Percentiles rank a stretch among this genome's conserved stretches.
Conservation (phyloP, 495 filamentous ascomycete genomes). For the Sabuloglossum arenarium region DNA sequence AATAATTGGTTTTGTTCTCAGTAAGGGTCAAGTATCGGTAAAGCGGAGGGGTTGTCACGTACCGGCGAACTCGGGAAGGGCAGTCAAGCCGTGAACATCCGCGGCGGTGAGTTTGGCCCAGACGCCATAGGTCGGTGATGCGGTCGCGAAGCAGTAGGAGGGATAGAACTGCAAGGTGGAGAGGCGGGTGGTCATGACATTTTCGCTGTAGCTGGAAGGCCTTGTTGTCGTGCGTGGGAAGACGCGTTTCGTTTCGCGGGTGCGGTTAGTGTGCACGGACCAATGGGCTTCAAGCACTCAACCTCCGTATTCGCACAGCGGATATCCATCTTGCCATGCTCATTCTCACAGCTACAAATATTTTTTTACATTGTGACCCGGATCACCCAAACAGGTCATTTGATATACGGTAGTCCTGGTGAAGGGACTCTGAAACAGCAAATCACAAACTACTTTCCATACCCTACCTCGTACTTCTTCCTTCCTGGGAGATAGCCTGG, state of each 20-base stretch:
- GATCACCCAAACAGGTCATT: no score
- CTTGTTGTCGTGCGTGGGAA: no score
- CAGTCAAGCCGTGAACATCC: constrained; percentile 33
- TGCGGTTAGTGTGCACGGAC: no score
- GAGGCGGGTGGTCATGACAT: neutral
- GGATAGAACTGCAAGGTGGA: constrained; percentile 39
- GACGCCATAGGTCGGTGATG: constrained; percentile 60
- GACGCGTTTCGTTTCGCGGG: no score
- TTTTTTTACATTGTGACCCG: no score
- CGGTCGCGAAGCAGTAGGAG: constrained; percentile 54
- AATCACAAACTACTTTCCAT: neutral
- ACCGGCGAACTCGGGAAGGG: neutral
- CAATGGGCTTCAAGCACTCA: no score
- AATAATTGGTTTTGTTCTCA: neutral
- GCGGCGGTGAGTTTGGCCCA: constrained; percentile 63
- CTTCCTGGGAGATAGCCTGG: neutral
- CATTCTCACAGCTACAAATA: no score
- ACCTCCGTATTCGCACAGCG: no score
- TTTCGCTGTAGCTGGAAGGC: no score
- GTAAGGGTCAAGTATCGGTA: neutral
- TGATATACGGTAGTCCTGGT: no score
- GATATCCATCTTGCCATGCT: no score
- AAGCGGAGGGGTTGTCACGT: neutral
- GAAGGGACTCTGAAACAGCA: no score
- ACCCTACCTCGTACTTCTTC: neutral